These are phyloP conservation scores for Fusarium floridanum DNA, from an alignment of 2,329 filamentous ascomycete genomes.

Conservation along the genomic window DNA sequence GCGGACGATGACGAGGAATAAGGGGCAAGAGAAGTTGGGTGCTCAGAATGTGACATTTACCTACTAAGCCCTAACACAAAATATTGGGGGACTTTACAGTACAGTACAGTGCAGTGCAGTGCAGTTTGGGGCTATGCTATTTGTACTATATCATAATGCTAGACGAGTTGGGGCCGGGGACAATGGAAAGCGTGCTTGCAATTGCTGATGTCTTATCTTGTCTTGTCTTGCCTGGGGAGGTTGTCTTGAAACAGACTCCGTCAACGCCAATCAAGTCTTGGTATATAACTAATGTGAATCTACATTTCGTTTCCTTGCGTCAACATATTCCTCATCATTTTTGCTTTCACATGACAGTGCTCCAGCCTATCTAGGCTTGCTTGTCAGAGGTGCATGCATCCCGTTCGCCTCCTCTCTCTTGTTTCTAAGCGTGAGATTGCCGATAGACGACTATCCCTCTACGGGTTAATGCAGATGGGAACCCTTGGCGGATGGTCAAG, in stretches of 20 bases:
- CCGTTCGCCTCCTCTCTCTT: slow-evolving; percentile 23
- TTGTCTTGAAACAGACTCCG: background rate
- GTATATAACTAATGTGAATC: slow-evolving; percentile 22
- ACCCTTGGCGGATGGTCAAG: background rate
- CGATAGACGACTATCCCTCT: slow-evolving; percentile 6
- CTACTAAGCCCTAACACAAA: slow-evolving; percentile 17
- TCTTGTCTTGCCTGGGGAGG: background rate
- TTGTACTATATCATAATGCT: slow-evolving; percentile 39
- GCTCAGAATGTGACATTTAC: slow-evolving; percentile 31
- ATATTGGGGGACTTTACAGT: slow-evolving; percentile 3
- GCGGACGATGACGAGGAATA: slow-evolving; percentile 50
- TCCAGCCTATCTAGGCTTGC: background rate
- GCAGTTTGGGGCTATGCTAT: slow-evolving; percentile 7
- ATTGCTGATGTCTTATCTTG: slow-evolving; percentile 13
- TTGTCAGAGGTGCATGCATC: slow-evolving; percentile 9
- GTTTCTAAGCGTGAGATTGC: slow-evolving; percentile 22
- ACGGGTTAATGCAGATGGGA: background rate
- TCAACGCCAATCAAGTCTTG: slow-evolving; percentile 6
- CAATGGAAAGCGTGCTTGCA: slow-evolving; percentile 42
- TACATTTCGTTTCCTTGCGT: slow-evolving; percentile 13
- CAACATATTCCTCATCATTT: slow-evolving; percentile 8
- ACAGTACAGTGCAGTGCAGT: slow-evolving; percentile 5
- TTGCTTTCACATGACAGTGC: background rate
- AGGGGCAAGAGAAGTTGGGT: slow-evolving; percentile 7
- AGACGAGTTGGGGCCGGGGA: slow-evolving; percentile 32